These are phyloP conservation scores for Ceratocystis harringtonii DNA, from an alignment of 2,329 filamentous ascomycete species.

Conservation along the genomic window DNA sequence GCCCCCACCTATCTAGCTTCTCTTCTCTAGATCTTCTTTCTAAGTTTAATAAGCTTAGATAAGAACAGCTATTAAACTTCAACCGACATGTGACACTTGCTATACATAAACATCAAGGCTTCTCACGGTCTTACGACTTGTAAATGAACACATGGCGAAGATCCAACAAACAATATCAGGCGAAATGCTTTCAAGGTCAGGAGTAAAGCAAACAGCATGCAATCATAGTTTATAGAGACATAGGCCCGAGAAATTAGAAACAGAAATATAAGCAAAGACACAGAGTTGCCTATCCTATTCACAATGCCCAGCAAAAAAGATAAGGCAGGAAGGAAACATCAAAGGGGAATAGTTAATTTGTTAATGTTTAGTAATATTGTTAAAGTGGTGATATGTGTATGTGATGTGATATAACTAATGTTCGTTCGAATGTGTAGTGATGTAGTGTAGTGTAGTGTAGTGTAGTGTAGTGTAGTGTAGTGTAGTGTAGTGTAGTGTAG, in stretches of 20 bases:
- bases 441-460: no score
- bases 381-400: constrained; percentile 1
- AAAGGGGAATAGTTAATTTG: background rate
- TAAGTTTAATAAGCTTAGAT: no score
- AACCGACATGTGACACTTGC: no score
- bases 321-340: background rate
- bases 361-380: background rate
- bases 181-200: background rate
- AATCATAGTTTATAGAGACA: background rate
- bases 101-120: no score
- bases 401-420: background rate
- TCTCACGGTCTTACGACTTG: no score
- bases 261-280: background rate
- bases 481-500: no score
- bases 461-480: no score
- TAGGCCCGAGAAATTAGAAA: background rate
- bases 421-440: background rate
- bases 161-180: background rate
- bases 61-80: no score
- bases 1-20: background rate
- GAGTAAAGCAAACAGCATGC: background rate
- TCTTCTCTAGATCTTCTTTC: no score
- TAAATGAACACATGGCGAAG: no score
- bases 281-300: background rate
- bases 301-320: background rate